These are phyloP conservation scores for Serpula lacrymans DNA, from an alignment of 768 basidiomycete species.

Conservation along the genomic window DNA sequence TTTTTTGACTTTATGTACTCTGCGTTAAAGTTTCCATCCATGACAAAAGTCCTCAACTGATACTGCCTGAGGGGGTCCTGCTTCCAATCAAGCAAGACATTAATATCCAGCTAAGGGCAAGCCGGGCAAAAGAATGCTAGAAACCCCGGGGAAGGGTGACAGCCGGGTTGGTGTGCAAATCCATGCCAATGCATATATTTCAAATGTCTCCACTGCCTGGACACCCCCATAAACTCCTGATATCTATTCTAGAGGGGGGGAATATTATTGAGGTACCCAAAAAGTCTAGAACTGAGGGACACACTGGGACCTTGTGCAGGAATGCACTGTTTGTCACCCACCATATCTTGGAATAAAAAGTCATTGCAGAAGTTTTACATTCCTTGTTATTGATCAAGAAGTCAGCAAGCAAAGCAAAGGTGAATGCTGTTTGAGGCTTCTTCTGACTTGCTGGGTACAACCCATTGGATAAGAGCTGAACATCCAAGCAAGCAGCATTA, in stretches of 20 bases:
- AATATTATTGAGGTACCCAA: no score
- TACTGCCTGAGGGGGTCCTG: no score
- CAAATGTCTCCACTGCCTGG: slow-evolving; percentile 2
- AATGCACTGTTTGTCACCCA: no score
- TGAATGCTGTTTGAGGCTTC: slow-evolving; percentile 4
- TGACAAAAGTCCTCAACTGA: no score
- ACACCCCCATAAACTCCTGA: slow-evolving; percentile 8
- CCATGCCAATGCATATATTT: slow-evolving; percentile 4
- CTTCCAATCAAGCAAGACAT: no score
- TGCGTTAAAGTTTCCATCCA: slow-evolving; percentile 13
- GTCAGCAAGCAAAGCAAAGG: slow-evolving; percentile 6
- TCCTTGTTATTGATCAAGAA: slow-evolving; percentile 7
- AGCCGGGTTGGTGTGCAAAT: slow-evolving; percentile 8
- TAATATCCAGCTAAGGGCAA: slow-evolving; percentile 24
- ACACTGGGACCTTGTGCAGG: no score
- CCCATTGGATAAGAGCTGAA: no score
- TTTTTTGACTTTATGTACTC: slow-evolving; percentile 18
- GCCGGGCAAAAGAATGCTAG: slow-evolving; percentile 22
- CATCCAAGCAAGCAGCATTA: no score
- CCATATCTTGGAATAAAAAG: no score
- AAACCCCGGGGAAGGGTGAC: slow-evolving; percentile 1
- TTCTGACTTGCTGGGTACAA: no score
- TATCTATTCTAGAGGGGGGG: slow-evolving; percentile 10
- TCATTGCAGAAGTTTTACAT: no score
- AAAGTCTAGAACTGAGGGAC: no score